Evolutionary conservation across 331 rosid species (phyloP).

Genomic region (Malus hybrid): DNA sequence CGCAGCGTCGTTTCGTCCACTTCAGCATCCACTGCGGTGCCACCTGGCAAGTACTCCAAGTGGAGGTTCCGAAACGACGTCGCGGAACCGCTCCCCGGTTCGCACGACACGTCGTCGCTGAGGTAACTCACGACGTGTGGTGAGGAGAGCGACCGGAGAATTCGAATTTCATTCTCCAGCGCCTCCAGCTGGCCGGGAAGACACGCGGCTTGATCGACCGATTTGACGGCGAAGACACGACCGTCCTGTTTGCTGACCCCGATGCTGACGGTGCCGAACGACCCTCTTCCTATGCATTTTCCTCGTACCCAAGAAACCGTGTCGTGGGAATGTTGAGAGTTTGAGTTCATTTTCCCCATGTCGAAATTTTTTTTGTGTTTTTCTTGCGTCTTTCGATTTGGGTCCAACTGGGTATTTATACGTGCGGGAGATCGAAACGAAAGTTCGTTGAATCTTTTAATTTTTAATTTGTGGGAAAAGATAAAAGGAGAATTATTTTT

Average conservation of each 20-base stretch:
- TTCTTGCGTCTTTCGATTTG: background rate
- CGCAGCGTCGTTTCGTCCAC: conserved; percentile 48
- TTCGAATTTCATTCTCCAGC: conserved; percentile 66
- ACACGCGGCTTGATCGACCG: conserved; percentile 41
- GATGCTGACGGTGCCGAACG: conserved; percentile 53
- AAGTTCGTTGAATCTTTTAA: background rate
- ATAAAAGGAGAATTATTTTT: too few species aligned
- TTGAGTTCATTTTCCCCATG: background rate
- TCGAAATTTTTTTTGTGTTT: background rate
- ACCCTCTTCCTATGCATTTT: conserved; percentile 61
- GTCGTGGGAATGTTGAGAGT: background rate
- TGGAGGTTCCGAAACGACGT: conserved; percentile 56
- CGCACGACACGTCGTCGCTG: conserved; percentile 58
- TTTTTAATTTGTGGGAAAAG: background rate
- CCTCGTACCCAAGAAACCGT: conserved; percentile 67
- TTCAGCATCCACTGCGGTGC: conserved; percentile 45
- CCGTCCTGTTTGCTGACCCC: conserved; percentile 39
- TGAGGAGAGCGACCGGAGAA: conserved; percentile 38
- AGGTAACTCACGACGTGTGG: conserved; percentile 51
- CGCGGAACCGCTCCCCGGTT: conserved; percentile 1
- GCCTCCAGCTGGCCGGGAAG: conserved; percentile 33
- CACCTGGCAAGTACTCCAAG: conserved; percentile 76
- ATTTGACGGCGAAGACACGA: conserved; percentile 65
- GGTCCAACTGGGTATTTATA: conserved; percentile 15
- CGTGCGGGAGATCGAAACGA: background rate